Evolutionary conservation across 2,329 filamentous ascomycete species (phyloP).

Genomic region (Neoarthrinium moseri): DNA sequence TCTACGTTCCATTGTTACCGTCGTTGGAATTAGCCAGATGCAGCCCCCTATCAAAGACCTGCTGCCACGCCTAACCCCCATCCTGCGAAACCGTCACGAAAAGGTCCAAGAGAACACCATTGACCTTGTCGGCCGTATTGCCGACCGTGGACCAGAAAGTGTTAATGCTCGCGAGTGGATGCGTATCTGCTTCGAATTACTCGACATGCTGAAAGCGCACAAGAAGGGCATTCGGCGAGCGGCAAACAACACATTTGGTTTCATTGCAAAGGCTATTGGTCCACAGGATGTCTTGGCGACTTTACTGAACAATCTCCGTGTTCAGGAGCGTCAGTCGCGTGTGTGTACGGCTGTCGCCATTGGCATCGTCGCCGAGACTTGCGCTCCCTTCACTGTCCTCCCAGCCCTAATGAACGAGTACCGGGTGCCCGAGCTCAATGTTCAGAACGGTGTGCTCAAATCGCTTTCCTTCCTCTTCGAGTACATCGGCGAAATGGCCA

Average conservation of each 20-base stretch:
- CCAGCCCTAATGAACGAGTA: conserved; percentile 99
- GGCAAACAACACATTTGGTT: conserved; percentile 99
- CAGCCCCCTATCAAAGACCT: conserved; percentile 97
- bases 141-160: conserved; percentile 91
- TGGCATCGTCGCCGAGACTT: conserved; percentile 97
- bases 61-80: conserved; percentile 92
- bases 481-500: conserved; percentile 99
- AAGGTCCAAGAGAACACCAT: conserved; percentile 99
- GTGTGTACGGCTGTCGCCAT: conserved; percentile 99
- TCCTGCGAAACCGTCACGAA: conserved; percentile 95
- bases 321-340: conserved; percentile 96
- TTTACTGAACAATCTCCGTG: conserved; percentile 91
- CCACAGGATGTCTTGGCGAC: conserved; percentile 96
- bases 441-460: conserved; percentile 98
- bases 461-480: conserved; percentile 96
- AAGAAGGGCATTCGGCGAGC: conserved; percentile 98
- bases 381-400: conserved; percentile 97
- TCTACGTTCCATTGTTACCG: conserved; percentile 92
- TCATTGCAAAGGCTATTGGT: conserved; percentile 98
- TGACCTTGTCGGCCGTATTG: conserved; percentile 95
- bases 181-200: conserved; percentile 97
- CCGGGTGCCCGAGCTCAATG: conserved; percentile 94
- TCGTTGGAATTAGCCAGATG: conserved; percentile 97
- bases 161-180: conserved; percentile 99
- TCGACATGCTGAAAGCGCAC: conserved; percentile 99